Evolutionary conservation across 306 rosid genomes (phyloP).

Genomic region (Malus orientalis): DNA sequence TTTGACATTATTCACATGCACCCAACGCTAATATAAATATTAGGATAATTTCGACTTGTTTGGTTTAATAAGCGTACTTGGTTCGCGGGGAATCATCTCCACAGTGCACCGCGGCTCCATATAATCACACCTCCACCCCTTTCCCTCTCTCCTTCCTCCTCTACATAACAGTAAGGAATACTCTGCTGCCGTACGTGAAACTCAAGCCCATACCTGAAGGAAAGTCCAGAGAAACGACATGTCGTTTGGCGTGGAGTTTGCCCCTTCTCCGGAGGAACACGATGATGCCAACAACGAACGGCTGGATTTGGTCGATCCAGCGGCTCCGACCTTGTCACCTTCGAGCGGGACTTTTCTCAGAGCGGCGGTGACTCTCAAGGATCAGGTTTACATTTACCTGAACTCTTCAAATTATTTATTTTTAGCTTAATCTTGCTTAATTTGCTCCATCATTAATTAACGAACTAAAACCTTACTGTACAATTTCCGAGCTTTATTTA

Average conservation of each 20-base stretch:
- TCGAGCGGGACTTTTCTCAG: conserved; percentile 35
- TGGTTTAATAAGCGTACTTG: neutral
- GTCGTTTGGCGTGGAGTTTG: conserved; percentile 29
- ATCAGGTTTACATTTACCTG: conserved; percentile 31
- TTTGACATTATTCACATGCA: neutral
- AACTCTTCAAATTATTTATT: neutral
- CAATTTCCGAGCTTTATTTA: neutral
- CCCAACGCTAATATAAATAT: neutral
- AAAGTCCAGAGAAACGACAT: neutral
- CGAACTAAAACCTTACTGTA: neutral
- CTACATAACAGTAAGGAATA: neutral
- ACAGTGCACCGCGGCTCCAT: conserved; percentile 13
- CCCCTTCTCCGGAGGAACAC: conserved; percentile 26
- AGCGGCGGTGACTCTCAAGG: conserved; percentile 70
- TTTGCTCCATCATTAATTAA: neutral
- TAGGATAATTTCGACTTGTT: neutral
- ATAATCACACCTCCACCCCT: neutral
- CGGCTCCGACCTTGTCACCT: conserved; percentile 24
- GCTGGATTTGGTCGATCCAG: conserved; percentile 33
- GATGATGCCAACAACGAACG: conserved; percentile 34
- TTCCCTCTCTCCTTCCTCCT: neutral
- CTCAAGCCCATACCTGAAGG: neutral
- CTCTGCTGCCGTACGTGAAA: neutral
- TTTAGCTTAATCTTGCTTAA: neutral
- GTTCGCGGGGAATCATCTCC: neutral